Base-by-base conservation (phyloP, 208 protist species). In the Trypanosoma vivax region DNA sequence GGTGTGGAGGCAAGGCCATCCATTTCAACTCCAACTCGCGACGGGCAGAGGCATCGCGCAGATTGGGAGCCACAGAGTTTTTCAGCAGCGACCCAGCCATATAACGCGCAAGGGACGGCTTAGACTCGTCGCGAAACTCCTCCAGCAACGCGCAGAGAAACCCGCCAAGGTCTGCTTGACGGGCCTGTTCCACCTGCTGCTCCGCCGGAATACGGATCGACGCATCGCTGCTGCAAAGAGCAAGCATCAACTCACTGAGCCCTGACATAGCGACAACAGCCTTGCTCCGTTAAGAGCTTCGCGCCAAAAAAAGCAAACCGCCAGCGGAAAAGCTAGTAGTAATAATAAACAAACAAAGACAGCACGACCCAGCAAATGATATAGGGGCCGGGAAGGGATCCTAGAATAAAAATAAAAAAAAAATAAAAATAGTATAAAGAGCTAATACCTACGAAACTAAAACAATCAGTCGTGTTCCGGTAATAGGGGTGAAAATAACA, bases 51-150 rank as follows among this genome's bases (percentile, higher is more conserved):
- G 79, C 65, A 52, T 96, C 81, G 35, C 84, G 81, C 4, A 88
- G 71, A 42, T 90, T 93, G 21, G 84, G 86, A n/a, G 76, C 80
- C 1, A 98, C 71, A 42, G 90, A 70, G 70, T 98, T 98, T 73
- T 98, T 98, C 16, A 98, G 67, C 27, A 97, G 54, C 18, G 89
- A 79, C 42, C 93, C 93, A 5, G 96, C 96, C 70, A 97, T 88
- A 49, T 94, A 71, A 18, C 96, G 87, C 16, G 78, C 63, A 39
- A 79, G 65, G 1, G 53, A 19, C 7, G 87, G 80, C 67, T 96
- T 97, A 28, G 70, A 69, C 47, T 96, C 86, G 48, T 97, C 92
- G 16, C 76, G 66, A 16, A 98, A 86, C 68, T 97, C 95, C 21
- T 56, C 14, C 27, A 96, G 65, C 38, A 98, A 65, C 9, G 78